Percentiles rank a stretch among this genome's conserved stretches.
Conservation (phyloP, 768 basidiomycete genomes). For the Podaxis mareebaensis region DNA sequence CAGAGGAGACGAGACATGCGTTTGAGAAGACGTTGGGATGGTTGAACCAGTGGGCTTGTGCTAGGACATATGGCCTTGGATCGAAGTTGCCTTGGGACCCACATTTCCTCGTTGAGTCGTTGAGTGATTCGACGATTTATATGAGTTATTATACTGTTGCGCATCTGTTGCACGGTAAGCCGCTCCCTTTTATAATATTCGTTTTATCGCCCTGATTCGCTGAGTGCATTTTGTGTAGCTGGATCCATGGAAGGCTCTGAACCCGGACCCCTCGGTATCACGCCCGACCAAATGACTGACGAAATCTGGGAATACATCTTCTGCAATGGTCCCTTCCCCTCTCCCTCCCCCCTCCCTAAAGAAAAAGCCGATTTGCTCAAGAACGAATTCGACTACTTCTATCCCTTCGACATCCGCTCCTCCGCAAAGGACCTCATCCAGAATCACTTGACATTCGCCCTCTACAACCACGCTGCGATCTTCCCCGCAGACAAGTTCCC, state of each 20-base stretch:
- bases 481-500: conserved; percentile 94
- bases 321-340: conserved; percentile 75
- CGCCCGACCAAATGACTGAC: conserved; percentile 92
- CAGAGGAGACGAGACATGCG: conserved; percentile 85
- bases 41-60: conserved; percentile 99
- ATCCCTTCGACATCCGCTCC: conserved; percentile 96
- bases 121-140: conserved; percentile 98
- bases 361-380: conserved; percentile 85
- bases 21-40: conserved; percentile 92
- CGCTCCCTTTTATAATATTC: background rate
- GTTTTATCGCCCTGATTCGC: background rate
- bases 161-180: conserved; percentile 86
- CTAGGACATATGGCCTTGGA: conserved; percentile 95
- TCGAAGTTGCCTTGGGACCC: conserved; percentile 97
- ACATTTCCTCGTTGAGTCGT: conserved; percentile 92
- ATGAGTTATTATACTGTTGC: conserved; percentile 98
- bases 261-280: conserved; percentile 83
- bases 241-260: conserved; percentile 76
- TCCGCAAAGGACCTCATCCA: conserved; percentile 97
- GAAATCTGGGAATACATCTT: conserved; percentile 97
- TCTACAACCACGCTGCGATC: conserved; percentile 95
- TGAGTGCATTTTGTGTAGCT: conserved; percentile 35
- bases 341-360: conserved; percentile 58
- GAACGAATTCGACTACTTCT: conserved; percentile 94
- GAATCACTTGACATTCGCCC: conserved; percentile 91